These are phyloP conservation scores for Maudiozyma humilis DNA, from an alignment of 1,139 yeast genomes.

Conservation along the genomic window DNA sequence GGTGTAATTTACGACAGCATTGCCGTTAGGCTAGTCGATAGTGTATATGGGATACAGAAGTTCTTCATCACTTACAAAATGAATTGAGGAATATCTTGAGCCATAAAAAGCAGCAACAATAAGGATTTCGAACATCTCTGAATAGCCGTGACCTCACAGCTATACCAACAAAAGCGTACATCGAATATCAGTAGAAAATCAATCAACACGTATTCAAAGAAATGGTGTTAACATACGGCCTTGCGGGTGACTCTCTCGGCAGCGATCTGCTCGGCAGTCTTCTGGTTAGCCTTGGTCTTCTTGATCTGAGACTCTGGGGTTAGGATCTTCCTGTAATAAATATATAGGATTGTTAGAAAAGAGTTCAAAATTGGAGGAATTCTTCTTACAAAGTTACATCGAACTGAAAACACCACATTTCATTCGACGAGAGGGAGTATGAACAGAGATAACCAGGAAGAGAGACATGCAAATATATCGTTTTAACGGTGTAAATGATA, in stretches of 20 bases:
- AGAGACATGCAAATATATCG: background rate
- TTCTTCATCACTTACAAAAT: conserved; percentile 26
- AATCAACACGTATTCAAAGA: too few relatives aligned
- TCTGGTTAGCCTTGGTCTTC: conserved; percentile 87
- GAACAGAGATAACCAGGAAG: conserved; percentile 28
- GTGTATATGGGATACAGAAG: conserved; percentile 47
- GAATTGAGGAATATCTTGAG: background rate
- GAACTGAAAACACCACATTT: conserved; percentile 32
- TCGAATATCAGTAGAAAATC: background rate
- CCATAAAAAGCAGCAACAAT: background rate
- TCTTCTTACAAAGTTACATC: conserved; percentile 27
- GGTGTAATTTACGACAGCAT: conserved; percentile 92
- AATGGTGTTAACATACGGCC: conserved; percentile 60
- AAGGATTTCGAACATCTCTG: background rate
- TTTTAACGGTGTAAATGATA: conserved; percentile 16
- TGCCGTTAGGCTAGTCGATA: conserved; percentile 71
- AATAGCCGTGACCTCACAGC: conserved; percentile 13
- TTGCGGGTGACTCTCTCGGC: conserved; percentile 81
- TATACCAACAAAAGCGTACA: background rate
- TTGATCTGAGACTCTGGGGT: conserved; percentile 93
- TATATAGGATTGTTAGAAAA: conserved; percentile 15
- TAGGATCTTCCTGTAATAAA: conserved; percentile 31
- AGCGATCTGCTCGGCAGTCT: conserved; percentile 79
- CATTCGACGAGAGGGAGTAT: conserved; percentile 31
- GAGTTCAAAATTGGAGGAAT: conserved; percentile 5